Evolutionary conservation across 2,329 filamentous ascomycete genomes (phyloP), one percentile per base, ranked within the genome.

Genomic region (Blumeria graminis): DNA sequence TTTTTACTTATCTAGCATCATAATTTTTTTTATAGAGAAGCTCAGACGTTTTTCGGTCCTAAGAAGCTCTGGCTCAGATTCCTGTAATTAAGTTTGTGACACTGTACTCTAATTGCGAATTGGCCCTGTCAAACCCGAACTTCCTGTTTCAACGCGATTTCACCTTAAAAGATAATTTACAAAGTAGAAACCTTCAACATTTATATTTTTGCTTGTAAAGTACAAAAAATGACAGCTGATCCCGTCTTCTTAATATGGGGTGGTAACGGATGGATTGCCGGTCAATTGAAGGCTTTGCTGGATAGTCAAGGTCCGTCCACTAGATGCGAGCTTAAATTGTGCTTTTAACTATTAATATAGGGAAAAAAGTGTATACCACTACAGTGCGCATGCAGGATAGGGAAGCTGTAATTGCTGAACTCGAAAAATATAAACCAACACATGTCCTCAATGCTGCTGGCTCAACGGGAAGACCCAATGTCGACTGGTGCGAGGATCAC

Each of bases 401-500:
- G 60, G 72, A 76, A 63, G 69, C 69, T 56, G 78, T 82, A 57
- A 65, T 75, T 56, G 69, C 71, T 50, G 74, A 77, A 65, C 71
- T 84, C 32, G 72, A 78, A 53, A 70, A 69, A 55, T 68, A 80
- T 66, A 75, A 76, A 67, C 81, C 80, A 22, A 82, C 78, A 3
- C 78, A 82, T 63, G 78, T 83, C 57, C 69, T 84, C 55, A 82
- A 82, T 67, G 77, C 75, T 58, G 80, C 80, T 52, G 80, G 80
- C 59, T 78, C 74, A 64, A 83, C 79, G 3, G 80, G 81, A 54
- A 72, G 78, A 28, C 80, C 80, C 60, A 84, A 83, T 61, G 78
- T 82, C 65, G 80, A 83, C 68, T 82, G 79, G 79, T 83, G 80
- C 63, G 81, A 84, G 69, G 77, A 81, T 64, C 75, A 84, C 70